Base-by-base conservation (phyloP, 441 rosid species). In the Jatropha podagrica region DNA sequence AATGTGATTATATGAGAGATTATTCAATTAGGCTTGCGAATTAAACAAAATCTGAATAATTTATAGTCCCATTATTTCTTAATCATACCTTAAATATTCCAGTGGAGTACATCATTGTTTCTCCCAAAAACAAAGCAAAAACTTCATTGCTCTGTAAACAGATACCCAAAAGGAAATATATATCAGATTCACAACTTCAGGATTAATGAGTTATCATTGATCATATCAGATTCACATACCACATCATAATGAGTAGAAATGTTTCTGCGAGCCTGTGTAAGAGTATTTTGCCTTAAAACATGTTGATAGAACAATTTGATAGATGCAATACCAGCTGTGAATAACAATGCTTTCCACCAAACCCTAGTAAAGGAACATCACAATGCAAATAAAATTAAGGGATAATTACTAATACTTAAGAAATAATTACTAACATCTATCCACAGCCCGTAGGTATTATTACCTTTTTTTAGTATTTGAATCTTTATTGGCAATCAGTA, bases 221-320 rank as follows among this genome's bases (percentile, higher is more conserved):
- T 51, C 18, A 14, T 12, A 51, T 51, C 55, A 44, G 9, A 42
- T 10, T 68, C 32, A 27, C 74, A 15, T 87, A 93, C 98, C 91
- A 93, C 80, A 83, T 93, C 96, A 77, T 92, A 93, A 74, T 91
- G 97, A 49, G 83, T 90, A 74, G 98, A 93, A 69, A 91, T 90
- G 69, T 93, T 95, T 78, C 94, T 81, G 2, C 97, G 92, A 81
- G 98, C 94, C 87, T 93, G 97, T 6, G 94, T 89, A 41, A 92
- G 86, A 12, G 96, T 88, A 77, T 93, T 95, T 65, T 86, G 81
- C 71, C 95, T 85, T 10, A 82, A 81, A 41, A 88, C 79, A 82
- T 92, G 95, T 74, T 77, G 85, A 37, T 82, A 83, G 76, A 95
- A 93, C 64, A 89, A 83, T 65, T 82, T 93, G 18, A 89, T 90